Evolutionary conservation across 345 rosid species (phyloP), one percentile per base, ranked within the genome.

Genomic region (Lumnitzera littorea): DNA sequence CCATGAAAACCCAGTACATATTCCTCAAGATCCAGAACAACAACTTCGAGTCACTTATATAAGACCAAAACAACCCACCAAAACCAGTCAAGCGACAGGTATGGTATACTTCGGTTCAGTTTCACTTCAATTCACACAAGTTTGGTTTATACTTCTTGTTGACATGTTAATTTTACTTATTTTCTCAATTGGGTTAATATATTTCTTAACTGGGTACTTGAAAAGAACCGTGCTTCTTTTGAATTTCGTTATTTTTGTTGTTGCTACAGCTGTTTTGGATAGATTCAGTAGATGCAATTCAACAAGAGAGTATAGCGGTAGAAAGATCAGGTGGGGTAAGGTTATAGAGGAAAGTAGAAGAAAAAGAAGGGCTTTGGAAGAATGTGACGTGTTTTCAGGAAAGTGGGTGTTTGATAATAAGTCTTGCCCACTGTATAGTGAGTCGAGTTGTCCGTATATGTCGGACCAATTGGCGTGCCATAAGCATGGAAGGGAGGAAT

Each of bases 381-480:
- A 63, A 11, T 94, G 99, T 62, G 90, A 94, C 72, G 73, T 94
- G 63, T 88, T 90, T 62, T 77, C 84, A 0, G 99, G 99, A 57
- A 94, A 72, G 61, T 94, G 99, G 99, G 86, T 90, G 11, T 82
- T 83, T 55, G 99, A 94, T 69, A 84, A 86, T 53, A 17, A 24
- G 13, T 82, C 96, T 13, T 75, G 81, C 67, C 99, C 97, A 2
- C 74, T 86, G n/a, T 88, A 94, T 74, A 71, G 75, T 16, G 99
- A 87, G 74, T 83, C 96, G 23, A 70, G 75, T 8, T 94, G 99
- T 56, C 99, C 97, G 1, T 94, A 94, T 69, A 94, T 94, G 97
- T 94, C 99, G 11, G 99, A 94, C 65, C 99, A 94, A 68, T 46
- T 94, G 72, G 96, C 99, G 12, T 94, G 99, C 56, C 91, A 88